These are phyloP conservation scores for Avena eriantha DNA, from an alignment of 176 grass and related monocot species.

Conservation along the genomic window DNA sequence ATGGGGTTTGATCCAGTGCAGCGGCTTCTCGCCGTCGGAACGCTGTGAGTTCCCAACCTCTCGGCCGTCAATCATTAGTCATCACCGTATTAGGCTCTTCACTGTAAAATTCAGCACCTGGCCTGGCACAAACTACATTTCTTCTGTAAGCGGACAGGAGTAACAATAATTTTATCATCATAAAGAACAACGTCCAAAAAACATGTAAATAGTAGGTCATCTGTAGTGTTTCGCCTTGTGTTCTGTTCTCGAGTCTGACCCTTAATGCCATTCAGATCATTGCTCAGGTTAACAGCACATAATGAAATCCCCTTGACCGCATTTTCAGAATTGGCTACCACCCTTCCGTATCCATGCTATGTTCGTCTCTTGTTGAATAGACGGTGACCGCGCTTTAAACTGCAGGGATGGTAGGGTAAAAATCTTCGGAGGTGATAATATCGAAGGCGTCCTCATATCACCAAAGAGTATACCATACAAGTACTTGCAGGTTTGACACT, in stretches of 20 bases:
- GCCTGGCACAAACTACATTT: neutral
- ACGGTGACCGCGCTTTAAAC: constrained; percentile 3
- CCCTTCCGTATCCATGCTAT: neutral
- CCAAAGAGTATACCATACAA: constrained; percentile 88
- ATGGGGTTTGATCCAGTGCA: constrained; percentile 86
- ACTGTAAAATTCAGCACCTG: neutral
- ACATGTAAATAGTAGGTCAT: neutral
- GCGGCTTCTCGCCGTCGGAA: constrained; percentile 85
- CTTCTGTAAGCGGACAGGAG: neutral
- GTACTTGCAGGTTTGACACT: constrained; percentile 71
- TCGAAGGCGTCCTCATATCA: constrained; percentile 82
- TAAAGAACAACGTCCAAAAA: neutral
- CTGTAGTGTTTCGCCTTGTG: neutral
- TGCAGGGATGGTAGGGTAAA: constrained; percentile 97
- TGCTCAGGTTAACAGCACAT: neutral
- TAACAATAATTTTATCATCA: neutral
- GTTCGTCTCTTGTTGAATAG: neutral
- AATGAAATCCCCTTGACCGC: neutral
- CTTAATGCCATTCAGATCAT: neutral
- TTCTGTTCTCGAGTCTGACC: neutral
- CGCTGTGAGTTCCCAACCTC: constrained; percentile 63
- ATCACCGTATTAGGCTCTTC: too few relatives aligned
- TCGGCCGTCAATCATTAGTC: neutral
- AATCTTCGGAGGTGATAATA: constrained; percentile 87
- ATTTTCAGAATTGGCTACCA: neutral